Conservation (phyloP, 768 basidiomycete species). For the Phanerochaete sordida region DNA sequence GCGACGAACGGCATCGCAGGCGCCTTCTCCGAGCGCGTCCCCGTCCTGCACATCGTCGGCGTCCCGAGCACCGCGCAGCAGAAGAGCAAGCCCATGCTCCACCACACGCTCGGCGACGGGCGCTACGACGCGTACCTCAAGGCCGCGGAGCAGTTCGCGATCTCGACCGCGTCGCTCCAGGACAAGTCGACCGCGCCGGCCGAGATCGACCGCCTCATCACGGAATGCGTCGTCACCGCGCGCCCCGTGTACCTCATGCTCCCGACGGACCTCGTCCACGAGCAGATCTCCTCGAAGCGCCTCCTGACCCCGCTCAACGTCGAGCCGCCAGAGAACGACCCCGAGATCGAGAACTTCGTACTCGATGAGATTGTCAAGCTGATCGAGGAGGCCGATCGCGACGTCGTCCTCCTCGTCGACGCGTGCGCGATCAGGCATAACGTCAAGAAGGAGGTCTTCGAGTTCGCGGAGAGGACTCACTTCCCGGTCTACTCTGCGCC, state of each 20-base stretch:
- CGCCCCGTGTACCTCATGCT: conserved; percentile 87
- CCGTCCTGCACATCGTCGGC: conserved; percentile 86
- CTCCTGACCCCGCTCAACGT: conserved; percentile 58
- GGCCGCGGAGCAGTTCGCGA: conserved; percentile 73
- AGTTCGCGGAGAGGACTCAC: conserved; percentile 59
- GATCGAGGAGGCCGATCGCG: conserved; percentile 54
- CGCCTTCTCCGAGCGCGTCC: conserved; percentile 85
- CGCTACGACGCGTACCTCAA: conserved; percentile 77
- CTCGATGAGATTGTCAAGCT: conserved; percentile 67
- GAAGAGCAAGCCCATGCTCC: conserved; percentile 68
- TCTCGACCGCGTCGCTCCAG: conserved; percentile 59
- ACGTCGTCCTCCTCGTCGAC: conserved; percentile 76
- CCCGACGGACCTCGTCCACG: conserved; percentile 77
- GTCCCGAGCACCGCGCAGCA: conserved; percentile 74
- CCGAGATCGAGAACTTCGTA: conserved; percentile 61
- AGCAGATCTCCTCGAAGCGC: conserved; percentile 60
- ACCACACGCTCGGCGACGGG: conserved; percentile 87
- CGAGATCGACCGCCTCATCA: conserved; percentile 78
- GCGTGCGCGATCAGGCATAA: conserved; percentile 77
- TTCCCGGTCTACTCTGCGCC: conserved; percentile 75
- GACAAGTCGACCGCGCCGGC: conserved; percentile 51
- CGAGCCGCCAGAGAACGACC: conserved; percentile 48
- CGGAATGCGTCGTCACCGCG: conserved; percentile 67
- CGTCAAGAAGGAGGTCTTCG: conserved; percentile 56
- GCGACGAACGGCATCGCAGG: conserved; percentile 85